These are phyloP conservation scores for Clathrus columnatus DNA, from an alignment of 768 basidiomycete species.

Conservation along the genomic window DNA sequence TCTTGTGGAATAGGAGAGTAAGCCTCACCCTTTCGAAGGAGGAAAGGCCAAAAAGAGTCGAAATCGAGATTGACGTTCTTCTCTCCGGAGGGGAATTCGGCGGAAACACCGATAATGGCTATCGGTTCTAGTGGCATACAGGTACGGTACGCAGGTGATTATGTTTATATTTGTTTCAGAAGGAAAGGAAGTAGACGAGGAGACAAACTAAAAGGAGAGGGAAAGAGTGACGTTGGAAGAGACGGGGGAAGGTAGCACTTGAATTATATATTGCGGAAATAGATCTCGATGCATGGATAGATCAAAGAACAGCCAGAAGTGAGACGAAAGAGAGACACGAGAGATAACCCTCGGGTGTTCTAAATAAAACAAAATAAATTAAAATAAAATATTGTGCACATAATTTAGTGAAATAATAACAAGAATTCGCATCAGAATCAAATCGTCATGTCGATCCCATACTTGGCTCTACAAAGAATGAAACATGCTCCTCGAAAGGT, in stretches of 20 bases:
- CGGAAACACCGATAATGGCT: constrained; percentile 23
- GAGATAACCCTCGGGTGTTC: too few species aligned
- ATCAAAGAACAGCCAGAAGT: background rate
- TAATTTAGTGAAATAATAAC: background rate
- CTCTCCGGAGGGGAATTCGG: constrained; percentile 29
- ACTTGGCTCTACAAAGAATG: background rate
- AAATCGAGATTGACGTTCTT: constrained; percentile 26
- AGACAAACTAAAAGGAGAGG: background rate
- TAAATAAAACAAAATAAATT: background rate
- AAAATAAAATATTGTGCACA: background rate
- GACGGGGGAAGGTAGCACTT: background rate
- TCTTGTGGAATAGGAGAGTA: constrained; percentile 24
- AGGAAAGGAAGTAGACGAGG: background rate
- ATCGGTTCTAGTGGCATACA: background rate
- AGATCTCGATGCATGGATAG: background rate
- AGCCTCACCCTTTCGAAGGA: constrained; percentile 25
- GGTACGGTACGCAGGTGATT: background rate
- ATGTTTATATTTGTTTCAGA: background rate
- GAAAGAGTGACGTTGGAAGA: background rate
- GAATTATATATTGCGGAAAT: background rate
- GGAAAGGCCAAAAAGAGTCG: constrained; percentile 28
- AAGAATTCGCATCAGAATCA: background rate
- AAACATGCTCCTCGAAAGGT: background rate
- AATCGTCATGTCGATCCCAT: background rate
- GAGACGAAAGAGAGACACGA: background rate